These are phyloP conservation scores for Ascochyta fabae DNA, from an alignment of 2,329 filamentous ascomycete species.

Conservation along the genomic window DNA sequence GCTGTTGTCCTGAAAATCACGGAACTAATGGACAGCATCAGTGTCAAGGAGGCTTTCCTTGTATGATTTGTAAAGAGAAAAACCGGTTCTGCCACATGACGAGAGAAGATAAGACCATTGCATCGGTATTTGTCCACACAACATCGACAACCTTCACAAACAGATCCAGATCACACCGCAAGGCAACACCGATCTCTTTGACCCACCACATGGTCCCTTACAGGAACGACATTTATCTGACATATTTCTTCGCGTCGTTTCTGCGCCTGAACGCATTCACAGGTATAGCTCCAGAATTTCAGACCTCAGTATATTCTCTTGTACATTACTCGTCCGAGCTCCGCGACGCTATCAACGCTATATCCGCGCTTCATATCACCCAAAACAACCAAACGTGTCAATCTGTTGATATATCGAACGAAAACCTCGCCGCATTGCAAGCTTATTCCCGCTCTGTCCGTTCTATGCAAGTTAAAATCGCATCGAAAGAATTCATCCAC, in stretches of 20 bases:
- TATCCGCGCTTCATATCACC: conserved; percentile 22
- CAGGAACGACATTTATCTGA: conserved; percentile 14
- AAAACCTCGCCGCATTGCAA: conserved; percentile 18
- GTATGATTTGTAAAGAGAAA: conserved; percentile 27
- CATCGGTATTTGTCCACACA: conserved; percentile 26
- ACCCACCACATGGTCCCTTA: neutral
- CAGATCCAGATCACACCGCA: neutral
- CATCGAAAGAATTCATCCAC: conserved; percentile 12
- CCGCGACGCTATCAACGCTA: conserved; percentile 29
- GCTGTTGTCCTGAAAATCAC: neutral
- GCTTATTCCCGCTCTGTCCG: conserved; percentile 29
- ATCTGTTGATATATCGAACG: neutral
- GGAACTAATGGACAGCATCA: conserved; percentile 1
- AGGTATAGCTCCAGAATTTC: conserved; percentile 9
- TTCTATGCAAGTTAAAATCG: conserved; percentile 21
- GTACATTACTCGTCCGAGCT: conserved; percentile 22
- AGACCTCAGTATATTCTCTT: conserved; percentile 20
- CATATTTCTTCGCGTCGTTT: conserved; percentile 34
- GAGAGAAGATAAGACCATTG: conserved; percentile 3
- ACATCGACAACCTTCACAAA: neutral
- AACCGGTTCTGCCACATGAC: conserved; percentile 21
- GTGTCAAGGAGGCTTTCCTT: conserved; percentile 35
- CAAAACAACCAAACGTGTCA: neutral
- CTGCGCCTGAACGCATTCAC: conserved; percentile 31
- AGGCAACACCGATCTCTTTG: neutral